Percentiles rank a stretch among this genome's conserved stretches.
phyloP scores from a whole-genome alignment of 768 basidiomycete genomes.

The Boletus rubroflammeus region DNA sequence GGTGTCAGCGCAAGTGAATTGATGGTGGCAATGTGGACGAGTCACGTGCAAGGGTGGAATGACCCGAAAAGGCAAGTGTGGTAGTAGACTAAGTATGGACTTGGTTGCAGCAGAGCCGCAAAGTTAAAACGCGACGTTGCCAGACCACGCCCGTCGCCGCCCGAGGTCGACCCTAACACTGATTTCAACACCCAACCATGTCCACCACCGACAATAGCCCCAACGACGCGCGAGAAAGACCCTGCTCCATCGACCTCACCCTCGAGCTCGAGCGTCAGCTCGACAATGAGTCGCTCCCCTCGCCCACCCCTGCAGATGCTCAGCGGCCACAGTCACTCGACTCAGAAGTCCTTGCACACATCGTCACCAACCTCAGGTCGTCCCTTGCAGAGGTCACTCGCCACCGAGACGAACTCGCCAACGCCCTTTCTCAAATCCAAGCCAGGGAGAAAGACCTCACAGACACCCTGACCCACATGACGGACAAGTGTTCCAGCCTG shows the following conservation, averaged over 20 bases:
- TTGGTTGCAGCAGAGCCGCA: not conserved
- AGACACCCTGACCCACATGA: constrained; percentile 61
- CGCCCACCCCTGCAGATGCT: constrained; percentile 37
- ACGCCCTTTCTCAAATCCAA: constrained; percentile 47
- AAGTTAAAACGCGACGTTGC: constrained; percentile 17
- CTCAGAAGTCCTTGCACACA: constrained; percentile 69
- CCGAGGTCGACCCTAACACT: not conserved
- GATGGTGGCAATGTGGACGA: not conserved
- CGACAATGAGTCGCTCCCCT: constrained; percentile 55
- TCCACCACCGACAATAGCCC: constrained; percentile 24
- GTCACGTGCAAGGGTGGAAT: constrained; percentile 12
- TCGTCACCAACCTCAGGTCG: constrained; percentile 69
- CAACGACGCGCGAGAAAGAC: constrained; percentile 21
- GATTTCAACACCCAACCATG: constrained; percentile 23
- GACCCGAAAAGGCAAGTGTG: not conserved
- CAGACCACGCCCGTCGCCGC: not conserved
- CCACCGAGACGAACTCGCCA: constrained; percentile 67
- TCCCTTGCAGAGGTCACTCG: constrained; percentile 59
- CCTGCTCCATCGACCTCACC: constrained; percentile 68
- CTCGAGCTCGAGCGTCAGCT: constrained; percentile 79
- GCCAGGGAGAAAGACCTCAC: constrained; percentile 56
- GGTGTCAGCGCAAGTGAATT: not conserved
- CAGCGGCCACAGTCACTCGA: constrained; percentile 57
- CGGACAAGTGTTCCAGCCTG: constrained; percentile 57
- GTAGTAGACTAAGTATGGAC: not conserved